Conservation (phyloP, 148 eudicot genomes). For the Chenopodium quinoa region DNA sequence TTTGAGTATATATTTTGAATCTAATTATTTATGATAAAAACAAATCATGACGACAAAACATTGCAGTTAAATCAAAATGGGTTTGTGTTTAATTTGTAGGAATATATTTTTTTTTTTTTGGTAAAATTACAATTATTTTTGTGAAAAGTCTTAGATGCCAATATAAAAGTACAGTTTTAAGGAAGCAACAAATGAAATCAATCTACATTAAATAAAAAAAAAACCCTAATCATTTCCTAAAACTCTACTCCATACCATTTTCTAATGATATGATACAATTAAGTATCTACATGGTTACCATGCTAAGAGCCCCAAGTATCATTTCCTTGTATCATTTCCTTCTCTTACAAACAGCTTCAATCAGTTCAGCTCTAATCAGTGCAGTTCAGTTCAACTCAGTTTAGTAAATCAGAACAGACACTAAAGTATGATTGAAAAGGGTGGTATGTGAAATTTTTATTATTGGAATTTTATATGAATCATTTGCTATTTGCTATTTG, state of each 20-base stretch:
- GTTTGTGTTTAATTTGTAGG: not conserved
- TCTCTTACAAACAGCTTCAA: too few relatives aligned
- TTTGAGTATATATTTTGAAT: constrained; percentile 14
- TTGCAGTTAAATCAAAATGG: not conserved
- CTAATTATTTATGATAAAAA: constrained; percentile 13
- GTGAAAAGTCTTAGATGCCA: not conserved
- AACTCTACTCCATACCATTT: not conserved
- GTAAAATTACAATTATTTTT: not conserved
- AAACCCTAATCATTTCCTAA: not conserved
- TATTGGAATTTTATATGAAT: too few relatives aligned
- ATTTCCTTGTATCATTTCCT: too few relatives aligned
- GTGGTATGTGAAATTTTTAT: too few relatives aligned
- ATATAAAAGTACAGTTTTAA: not conserved
- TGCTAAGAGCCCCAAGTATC: too few relatives aligned
- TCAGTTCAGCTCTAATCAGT: too few relatives aligned
- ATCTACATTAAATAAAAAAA: too few relatives aligned
- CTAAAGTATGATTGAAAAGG: too few relatives aligned
- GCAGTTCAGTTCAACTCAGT: too few relatives aligned
- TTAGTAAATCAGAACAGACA: too few relatives aligned
- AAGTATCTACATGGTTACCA: too few relatives aligned
- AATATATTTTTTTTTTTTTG: not conserved
- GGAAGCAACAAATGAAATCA: not conserved
- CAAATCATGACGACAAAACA: constrained; percentile 11
- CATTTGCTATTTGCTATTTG: too few relatives aligned
- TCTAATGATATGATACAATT: not conserved